Evolutionary conservation across 2,329 filamentous ascomycete species (phyloP), one percentile per base, ranked within the genome.

Genomic region (Trichoderma arundinaceum): DNA sequence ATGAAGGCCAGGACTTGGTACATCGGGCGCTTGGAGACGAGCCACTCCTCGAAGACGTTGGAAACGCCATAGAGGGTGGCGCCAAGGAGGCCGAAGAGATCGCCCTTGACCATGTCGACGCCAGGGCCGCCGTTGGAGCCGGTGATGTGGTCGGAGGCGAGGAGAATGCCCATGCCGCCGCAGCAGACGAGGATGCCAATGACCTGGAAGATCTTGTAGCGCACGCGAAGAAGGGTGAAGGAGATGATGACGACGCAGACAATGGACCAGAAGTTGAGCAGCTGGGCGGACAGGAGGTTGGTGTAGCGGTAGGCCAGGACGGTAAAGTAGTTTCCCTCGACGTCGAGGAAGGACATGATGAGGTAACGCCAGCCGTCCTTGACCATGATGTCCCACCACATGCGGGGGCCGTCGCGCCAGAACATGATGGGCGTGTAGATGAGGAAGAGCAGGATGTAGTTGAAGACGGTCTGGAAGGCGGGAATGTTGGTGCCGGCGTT

Each of bases 241-340:
- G 92, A 97, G 70, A 97, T 80, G 68, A 91, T 75, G 19, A 98
- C 92, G 22, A 99, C 95, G 68, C 94, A 89, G 58, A 96, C 92
- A 71, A 99, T 98, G 72, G 94, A 92, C 94, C 94, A 98, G 81
- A 98, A 98, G 84, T 97, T 97, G 80, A 99, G 92, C 60, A 99
- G 86, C 83, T 98, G 94, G 15, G 93, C 93, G 19, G 91, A 95
- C 56, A 98, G 85, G 72, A 97, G 90, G 73, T 94, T 97, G 63
- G 94, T 97, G 82, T 96, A 88, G 67, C 90, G 86, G 81, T 98
- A 99, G 5, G 94, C 95, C 57, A 97, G 85, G 58, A 99, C 94
- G 73, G 94, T 94, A 76, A 98, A 98, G 83, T 97, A 99, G 81
- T 99, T 99, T 68, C 95, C 95, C 79, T 97, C 87, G 57, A 98